phyloP scores from a whole-genome alignment of 768 basidiomycete genomes.

The Trametes cingulata region DNA sequence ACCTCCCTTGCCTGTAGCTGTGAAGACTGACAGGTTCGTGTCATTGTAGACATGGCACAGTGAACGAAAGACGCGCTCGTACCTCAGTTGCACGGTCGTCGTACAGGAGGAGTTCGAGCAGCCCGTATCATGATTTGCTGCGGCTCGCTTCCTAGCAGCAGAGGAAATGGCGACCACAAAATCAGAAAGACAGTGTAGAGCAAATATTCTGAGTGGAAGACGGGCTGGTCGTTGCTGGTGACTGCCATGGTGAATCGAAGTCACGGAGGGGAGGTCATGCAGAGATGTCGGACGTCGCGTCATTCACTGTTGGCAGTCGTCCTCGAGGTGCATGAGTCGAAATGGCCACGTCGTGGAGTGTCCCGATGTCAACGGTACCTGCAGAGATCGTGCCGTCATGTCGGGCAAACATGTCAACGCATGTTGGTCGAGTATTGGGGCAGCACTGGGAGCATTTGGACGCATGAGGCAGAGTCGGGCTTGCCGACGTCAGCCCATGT shows the following conservation, averaged over 20 bases:
- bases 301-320: no score
- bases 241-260: no score
- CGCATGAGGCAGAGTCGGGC: neutral
- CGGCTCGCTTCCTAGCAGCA: neutral
- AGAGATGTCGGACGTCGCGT: no score
- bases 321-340: neutral
- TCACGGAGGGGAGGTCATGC: no score
- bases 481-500: neutral
- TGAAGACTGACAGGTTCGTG: no score
- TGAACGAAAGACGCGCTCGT: neutral
- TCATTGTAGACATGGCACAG: neutral
- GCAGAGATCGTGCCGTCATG: neutral
- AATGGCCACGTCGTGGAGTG: neutral
- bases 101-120: no score
- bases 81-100: neutral
- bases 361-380: conserved; percentile 2
- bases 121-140: neutral
- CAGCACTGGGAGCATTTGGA: neutral
- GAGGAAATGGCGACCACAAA: neutral
- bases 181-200: no score
- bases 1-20: no score
- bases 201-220: no score
- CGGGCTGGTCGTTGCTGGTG: no score
- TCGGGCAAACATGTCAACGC: neutral
- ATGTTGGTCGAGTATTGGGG: no score